Base-by-base conservation (phyloP, 2,329 filamentous ascomycete species). In the Thelonectria blattea region DNA sequence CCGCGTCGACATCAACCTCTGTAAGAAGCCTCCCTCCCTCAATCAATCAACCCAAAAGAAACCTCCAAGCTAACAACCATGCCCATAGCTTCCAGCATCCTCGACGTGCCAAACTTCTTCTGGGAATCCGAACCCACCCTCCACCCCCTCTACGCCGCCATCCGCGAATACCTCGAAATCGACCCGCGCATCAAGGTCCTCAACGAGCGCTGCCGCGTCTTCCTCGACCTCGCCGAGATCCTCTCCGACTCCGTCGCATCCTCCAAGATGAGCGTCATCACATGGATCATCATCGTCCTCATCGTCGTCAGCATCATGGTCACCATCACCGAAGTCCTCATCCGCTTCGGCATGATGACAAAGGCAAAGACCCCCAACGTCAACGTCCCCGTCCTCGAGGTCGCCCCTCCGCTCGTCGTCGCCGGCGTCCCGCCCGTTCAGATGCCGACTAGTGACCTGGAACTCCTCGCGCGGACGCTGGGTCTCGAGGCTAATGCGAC, bases 51-150 rank as follows among this genome's bases (percentile, higher is more conserved):
- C n/a, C 11, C 14, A 2, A 27, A 18, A 47, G 61, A 55, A 60
- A 68, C 61, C 18, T 22, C 48, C 34, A 15, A 68, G 66, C 70
- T 65, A 56, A 59, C 5, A 53, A 43, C 68, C n/a, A n/a, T n/a
- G n/a, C n/a, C n/a, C n/a, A n/a, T n/a, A 96, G 92, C 93, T 61
- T 96, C 91, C 18, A 98, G 98, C 73, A 94, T 97, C 75, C 89
- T 97, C 59, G 93, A 97, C 75, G 92, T 96, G 1, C 94, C 94
- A 62, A 96, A 94, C 74, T 97, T 97, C 83, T 96, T 98, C 83
- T 99, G 95, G 95, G 93, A 98, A 75, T 91, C 91, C 11, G 95
- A 99, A 74, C 95, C 95, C 17, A 97, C 92, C 0, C 84, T 99
- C 0, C 92, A 97, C 74, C 95, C 95, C 0, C 88, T 99, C 27